Evolutionary conservation across 345 rosid genomes (phyloP).

Genomic region (Litchi chinensis): DNA sequence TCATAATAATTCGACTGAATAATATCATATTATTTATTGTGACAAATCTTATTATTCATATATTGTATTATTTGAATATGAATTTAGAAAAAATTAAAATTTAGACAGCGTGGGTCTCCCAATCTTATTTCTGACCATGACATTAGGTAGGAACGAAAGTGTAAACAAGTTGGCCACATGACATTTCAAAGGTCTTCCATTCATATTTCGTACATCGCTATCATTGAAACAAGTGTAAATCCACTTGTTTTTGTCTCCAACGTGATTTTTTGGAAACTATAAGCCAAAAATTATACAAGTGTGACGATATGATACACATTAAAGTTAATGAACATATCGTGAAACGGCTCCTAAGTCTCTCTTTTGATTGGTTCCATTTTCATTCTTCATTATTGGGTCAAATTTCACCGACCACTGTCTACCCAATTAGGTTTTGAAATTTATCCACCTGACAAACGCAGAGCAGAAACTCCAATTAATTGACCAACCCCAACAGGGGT

Average conservation of each 20-base stretch:
- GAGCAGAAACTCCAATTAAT: not conserved
- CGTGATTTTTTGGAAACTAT: not conserved
- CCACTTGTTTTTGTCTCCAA: constrained; percentile 13
- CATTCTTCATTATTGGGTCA: constrained; percentile 10
- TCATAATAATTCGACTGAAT: no score
- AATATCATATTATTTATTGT: no score
- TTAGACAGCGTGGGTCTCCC: no score
- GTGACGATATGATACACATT: not conserved
- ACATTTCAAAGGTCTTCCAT: constrained; percentile 7
- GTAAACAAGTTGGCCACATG: not conserved
- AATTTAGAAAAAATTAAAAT: no score
- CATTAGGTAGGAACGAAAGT: not conserved
- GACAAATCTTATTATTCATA: no score
- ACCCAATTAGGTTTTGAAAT: constrained; percentile 10
- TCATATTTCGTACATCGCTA: not conserved
- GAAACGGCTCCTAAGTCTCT: not conserved
- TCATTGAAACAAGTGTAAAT: not conserved
- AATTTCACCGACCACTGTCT: constrained; percentile 12
- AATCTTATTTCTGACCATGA: not conserved
- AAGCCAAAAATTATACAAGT: not conserved
- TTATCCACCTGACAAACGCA: not conserved
- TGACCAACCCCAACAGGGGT: not conserved
- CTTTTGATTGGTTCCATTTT: not conserved
- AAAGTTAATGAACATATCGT: not conserved
- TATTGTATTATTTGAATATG: no score